Percentiles rank a stretch among this genome's conserved stretches.
These are phyloP conservation scores for Dioscorea cayenensis DNA, from an alignment of 116 monocot genomes.

Conservation along the genomic window DNA sequence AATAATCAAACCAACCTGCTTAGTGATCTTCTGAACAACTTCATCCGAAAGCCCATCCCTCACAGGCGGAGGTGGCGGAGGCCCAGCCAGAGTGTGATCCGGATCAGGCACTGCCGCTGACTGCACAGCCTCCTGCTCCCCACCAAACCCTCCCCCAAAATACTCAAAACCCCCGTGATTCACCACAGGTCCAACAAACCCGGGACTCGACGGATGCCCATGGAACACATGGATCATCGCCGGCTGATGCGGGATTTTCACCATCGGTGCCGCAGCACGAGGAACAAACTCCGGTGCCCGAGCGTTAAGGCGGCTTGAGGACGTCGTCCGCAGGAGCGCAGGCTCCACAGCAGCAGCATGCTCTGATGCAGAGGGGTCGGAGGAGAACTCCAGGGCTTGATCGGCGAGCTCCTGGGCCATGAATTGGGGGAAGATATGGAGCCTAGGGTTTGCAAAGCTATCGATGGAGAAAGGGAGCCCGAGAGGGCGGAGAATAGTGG, in stretches of 20 bases:
- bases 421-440: not conserved
- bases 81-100: not conserved
- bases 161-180: conserved; percentile 20
- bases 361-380: conserved; percentile 1
- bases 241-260: conserved; percentile 29
- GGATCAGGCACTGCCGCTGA: not conserved
- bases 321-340: conserved; percentile 21
- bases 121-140: conserved; percentile 7
- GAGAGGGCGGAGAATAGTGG: conserved; percentile 24
- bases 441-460: conserved; percentile 9
- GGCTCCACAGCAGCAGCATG: conserved; percentile 14
- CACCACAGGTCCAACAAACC: conserved; percentile 13
- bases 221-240: conserved; percentile 23
- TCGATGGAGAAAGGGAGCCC: conserved; percentile 1
- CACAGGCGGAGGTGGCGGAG: not conserved
- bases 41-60: conserved; percentile 27
- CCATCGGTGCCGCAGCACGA: conserved; percentile 17
- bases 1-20: not conserved
- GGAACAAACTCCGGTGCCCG: conserved; percentile 72
- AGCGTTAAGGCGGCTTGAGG: conserved; percentile 62
- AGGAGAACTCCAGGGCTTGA: conserved; percentile 8
- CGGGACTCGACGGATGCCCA: conserved; percentile 4
- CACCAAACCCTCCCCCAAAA: conserved; percentile 8
- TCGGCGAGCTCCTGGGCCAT: conserved; percentile 22
- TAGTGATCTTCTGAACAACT: conserved; percentile 33